A percentile compares a stretch with the other conserved stretches of the same genome.
Evolutionary conservation across 163 green algal genomes (phyloP).

Genomic region (Chlamydomonas reinhardtii): DNA sequence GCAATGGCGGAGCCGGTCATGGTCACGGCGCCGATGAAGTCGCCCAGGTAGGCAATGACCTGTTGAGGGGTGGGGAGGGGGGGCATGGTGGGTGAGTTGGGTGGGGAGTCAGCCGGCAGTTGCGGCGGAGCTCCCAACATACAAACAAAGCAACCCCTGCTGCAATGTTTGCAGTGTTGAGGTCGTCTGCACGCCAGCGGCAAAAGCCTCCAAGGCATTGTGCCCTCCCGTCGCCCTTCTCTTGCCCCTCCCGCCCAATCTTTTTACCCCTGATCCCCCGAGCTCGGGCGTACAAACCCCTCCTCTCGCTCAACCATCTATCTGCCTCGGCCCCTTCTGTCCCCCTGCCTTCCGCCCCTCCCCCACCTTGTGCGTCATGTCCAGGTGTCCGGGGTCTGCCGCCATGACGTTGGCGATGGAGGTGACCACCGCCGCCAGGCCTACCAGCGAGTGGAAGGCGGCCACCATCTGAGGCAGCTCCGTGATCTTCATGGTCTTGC

Average conservation of each 20-base stretch:
- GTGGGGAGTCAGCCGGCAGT: neutral
- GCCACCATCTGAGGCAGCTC: constrained; percentile 93
- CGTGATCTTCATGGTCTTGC: constrained; percentile 78
- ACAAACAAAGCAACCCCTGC: too few species aligned
- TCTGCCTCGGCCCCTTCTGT: too few species aligned
- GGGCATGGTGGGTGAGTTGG: neutral
- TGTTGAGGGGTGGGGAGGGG: neutral
- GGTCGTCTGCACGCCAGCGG: too few species aligned
- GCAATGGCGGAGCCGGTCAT: constrained; percentile 88
- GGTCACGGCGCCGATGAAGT: constrained; percentile 92
- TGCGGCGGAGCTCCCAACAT: too few species aligned
- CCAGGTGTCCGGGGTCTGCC: constrained; percentile 58
- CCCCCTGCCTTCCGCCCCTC: neutral
- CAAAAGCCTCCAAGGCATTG: too few species aligned
- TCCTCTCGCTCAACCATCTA: too few species aligned
- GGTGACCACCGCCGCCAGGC: constrained; percentile 83
- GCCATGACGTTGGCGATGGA: constrained; percentile 84
- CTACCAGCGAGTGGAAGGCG: constrained; percentile 93
- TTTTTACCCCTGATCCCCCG: too few species aligned
- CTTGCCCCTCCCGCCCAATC: too few species aligned
- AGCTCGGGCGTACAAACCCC: too few species aligned
- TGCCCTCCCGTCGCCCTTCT: too few species aligned
- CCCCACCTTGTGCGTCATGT: constrained; percentile 66
- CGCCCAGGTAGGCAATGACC: constrained; percentile 80
- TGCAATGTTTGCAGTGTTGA: too few species aligned